Evolutionary conservation across 2,329 filamentous ascomycete genomes (phyloP).

Genomic region (Triangularia setosa): DNA sequence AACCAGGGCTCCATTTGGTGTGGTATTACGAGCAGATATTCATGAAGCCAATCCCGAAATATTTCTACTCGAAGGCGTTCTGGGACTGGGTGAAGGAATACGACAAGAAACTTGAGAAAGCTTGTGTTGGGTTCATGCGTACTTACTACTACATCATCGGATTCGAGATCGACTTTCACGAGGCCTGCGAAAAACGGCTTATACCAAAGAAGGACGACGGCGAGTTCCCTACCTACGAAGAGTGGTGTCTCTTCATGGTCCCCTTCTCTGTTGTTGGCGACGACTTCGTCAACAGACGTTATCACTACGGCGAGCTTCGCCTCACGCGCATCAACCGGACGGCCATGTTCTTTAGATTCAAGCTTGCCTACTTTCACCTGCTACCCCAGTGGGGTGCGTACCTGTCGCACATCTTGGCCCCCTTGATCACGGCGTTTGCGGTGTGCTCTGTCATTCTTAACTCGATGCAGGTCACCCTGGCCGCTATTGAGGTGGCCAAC

Average conservation of each 20-base stretch:
- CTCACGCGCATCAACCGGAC: conserved; percentile 34
- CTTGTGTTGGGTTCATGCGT: conserved; percentile 35
- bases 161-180: conserved; percentile 33
- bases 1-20: conserved; percentile 39
- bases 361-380: conserved; percentile 29
- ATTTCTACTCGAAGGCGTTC: conserved; percentile 34
- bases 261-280: conserved; percentile 28
- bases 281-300: conserved; percentile 30
- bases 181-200: conserved; percentile 29
- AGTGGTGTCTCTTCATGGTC: conserved; percentile 31
- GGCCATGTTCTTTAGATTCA: conserved; percentile 20
- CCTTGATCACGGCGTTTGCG: conserved; percentile 29
- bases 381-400: conserved; percentile 29
- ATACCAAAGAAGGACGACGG: conserved; percentile 27
- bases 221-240: conserved; percentile 25
- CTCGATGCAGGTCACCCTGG: conserved; percentile 30
- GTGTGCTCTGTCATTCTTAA: conserved; percentile 29
- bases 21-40: conserved; percentile 39
- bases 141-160: conserved; percentile 35
- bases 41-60: conserved; percentile 40
- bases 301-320: conserved; percentile 37
- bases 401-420: conserved; percentile 25
- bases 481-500: conserved; percentile 15
- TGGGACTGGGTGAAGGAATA: too few relatives aligned
- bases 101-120: too few relatives aligned